Evolutionary conservation across 1,139 yeast species (phyloP).

Genomic region (Meyerozyma carpophila): DNA sequence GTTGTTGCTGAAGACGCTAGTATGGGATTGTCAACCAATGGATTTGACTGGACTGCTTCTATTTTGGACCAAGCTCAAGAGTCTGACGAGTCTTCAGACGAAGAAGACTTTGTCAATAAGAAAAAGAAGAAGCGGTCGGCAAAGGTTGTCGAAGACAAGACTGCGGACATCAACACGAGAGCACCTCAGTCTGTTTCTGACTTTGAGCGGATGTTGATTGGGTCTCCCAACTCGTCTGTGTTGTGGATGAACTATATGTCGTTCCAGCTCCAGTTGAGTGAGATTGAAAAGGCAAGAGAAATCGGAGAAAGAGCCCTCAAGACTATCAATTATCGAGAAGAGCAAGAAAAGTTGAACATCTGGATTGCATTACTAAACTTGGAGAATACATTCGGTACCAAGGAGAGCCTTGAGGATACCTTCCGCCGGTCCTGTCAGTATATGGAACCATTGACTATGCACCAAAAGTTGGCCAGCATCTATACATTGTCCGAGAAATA

Average conservation of each 20-base stretch:
- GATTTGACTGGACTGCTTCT: slow-evolving; percentile 93
- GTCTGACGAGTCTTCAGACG: slow-evolving; percentile 47
- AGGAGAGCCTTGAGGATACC: slow-evolving; percentile 70
- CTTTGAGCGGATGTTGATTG: slow-evolving; percentile 84
- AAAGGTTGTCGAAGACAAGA: slow-evolving; percentile 63
- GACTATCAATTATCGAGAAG: slow-evolving; percentile 87
- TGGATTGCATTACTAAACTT: slow-evolving; percentile 95
- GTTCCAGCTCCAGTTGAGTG: slow-evolving; percentile 91
- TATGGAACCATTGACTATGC: slow-evolving; percentile 83
- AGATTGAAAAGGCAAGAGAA: slow-evolving; percentile 89
- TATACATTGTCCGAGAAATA: slow-evolving; percentile 68
- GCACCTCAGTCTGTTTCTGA: slow-evolving; percentile 90
- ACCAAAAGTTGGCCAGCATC: slow-evolving; percentile 72
- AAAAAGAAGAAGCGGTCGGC: slow-evolving; percentile 41
- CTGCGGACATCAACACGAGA: slow-evolving; percentile 75
- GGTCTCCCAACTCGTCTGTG: slow-evolving; percentile 90
- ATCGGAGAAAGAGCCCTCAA: slow-evolving; percentile 89
- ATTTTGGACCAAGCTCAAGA: slow-evolving; percentile 75
- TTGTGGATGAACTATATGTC: slow-evolving; percentile 99
- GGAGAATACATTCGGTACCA: slow-evolving; percentile 89
- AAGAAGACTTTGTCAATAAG: slow-evolving; percentile 48
- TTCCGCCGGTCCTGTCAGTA: slow-evolving; percentile 84
- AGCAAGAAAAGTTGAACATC: slow-evolving; percentile 84
- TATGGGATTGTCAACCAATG: slow-evolving; percentile 71
- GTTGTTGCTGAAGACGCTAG: slow-evolving; percentile 10